These are phyloP conservation scores for Delitschia confertaspora DNA, from an alignment of 495 filamentous ascomycete species.

Conservation along the genomic window DNA sequence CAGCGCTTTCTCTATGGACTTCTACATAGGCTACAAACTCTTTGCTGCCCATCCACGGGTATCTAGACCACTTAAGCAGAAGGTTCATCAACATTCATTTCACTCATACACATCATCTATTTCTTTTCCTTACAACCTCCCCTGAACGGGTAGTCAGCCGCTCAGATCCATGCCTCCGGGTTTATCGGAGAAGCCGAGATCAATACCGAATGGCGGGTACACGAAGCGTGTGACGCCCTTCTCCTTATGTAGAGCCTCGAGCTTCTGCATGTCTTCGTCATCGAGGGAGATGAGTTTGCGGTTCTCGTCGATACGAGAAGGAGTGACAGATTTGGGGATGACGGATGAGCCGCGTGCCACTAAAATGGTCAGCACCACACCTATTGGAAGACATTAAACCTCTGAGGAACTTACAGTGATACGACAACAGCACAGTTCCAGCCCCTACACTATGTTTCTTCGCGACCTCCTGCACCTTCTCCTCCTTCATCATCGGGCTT, in stretches of 20 bases:
- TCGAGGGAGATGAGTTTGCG: conserved; percentile 59
- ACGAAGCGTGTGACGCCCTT: conserved; percentile 62
- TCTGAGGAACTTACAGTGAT: conserved; percentile 50
- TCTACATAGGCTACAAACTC: too few species aligned
- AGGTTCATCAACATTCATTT: too few species aligned
- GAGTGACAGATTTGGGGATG: conserved; percentile 70
- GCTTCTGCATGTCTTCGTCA: conserved; percentile 53
- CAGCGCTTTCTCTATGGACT: too few species aligned
- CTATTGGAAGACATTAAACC: background rate
- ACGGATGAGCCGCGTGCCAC: conserved; percentile 65
- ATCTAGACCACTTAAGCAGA: too few species aligned
- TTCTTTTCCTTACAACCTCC: too few species aligned
- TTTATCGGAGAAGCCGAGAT: conserved; percentile 75
- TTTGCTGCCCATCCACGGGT: too few species aligned
- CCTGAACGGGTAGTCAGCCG: conserved; percentile 11
- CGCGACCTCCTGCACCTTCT: conserved; percentile 59
- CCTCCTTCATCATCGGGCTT: conserved; percentile 58
- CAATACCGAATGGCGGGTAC: conserved; percentile 67
- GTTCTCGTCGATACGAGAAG: conserved; percentile 66
- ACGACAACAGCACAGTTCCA: conserved; percentile 60
- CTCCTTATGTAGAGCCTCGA: conserved; percentile 51
- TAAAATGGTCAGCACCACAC: conserved; percentile 33
- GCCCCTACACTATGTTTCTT: conserved; percentile 57
- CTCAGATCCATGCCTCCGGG: conserved; percentile 27
- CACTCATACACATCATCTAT: too few species aligned